Percentiles rank a stretch among this genome's conserved stretches.
Conservation (phyloP, 2,329 filamentous ascomycete genomes). For the Rhexocercosporidium sp. region DNA sequence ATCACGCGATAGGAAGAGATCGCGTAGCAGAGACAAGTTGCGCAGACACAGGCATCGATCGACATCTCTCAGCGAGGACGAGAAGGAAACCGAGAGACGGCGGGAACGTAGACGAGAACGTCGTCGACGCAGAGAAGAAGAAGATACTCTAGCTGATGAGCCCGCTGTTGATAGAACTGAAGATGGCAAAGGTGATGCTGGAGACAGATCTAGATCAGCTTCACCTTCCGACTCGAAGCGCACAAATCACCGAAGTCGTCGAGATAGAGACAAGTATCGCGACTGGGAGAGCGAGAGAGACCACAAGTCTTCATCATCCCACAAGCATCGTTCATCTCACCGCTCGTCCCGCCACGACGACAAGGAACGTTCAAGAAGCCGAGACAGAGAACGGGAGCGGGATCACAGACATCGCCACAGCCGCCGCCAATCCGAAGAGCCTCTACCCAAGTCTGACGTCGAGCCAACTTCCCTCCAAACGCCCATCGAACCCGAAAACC, state of each 20-base stretch:
- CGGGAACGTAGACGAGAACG: slow-evolving; percentile 40
- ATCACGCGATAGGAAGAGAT: slow-evolving; percentile 32
- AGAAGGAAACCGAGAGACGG: slow-evolving; percentile 40
- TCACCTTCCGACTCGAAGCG: slow-evolving; percentile 65
- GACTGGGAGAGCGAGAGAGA: slow-evolving; percentile 51
- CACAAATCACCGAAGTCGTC: slow-evolving; percentile 64
- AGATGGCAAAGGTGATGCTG: slow-evolving; percentile 46
- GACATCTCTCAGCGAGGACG: slow-evolving; percentile 39
- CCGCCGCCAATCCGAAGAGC: slow-evolving; percentile 35
- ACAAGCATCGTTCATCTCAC: slow-evolving; percentile 51
- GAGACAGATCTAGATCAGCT: slow-evolving; percentile 66
- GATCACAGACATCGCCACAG: slow-evolving; percentile 37
- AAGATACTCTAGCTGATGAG: slow-evolving; percentile 33
- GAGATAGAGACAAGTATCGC: slow-evolving; percentile 59
- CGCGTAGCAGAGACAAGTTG: slow-evolving; percentile 35
- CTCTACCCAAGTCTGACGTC: slow-evolving; percentile 12
- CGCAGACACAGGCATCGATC: slow-evolving; percentile 42
- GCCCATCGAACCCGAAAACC: slow-evolving; percentile 25
- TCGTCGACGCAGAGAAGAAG: slow-evolving; percentile 36
- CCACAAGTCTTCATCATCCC: slow-evolving; percentile 46
- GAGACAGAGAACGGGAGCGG: slow-evolving; percentile 51
- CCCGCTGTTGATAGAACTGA: slow-evolving; percentile 28
- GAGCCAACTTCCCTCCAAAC: slow-evolving; percentile 18
- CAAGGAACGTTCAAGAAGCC: slow-evolving; percentile 47
- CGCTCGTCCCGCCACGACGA: slow-evolving; percentile 53